Percentiles rank a stretch among this genome's conserved stretches.
These are phyloP conservation scores for Bruguiera parviflora DNA, from an alignment of 345 rosid genomes.

Conservation along the genomic window DNA sequence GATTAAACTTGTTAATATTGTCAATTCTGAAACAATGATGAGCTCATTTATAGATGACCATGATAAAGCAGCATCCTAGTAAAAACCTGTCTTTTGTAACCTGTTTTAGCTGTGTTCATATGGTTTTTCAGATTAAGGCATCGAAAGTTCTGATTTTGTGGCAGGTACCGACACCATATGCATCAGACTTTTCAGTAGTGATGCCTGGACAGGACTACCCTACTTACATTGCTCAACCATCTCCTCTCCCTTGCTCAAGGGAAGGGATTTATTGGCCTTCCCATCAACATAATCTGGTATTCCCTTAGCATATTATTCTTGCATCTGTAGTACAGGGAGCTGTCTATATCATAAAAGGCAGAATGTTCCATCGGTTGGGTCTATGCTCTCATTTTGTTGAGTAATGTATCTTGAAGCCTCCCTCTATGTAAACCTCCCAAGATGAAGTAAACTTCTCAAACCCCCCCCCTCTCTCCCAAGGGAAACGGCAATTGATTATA, in stretches of 20 bases:
- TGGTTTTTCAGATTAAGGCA: neutral
- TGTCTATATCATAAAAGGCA: neutral
- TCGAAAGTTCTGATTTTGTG: neutral
- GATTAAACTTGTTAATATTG: too few species aligned
- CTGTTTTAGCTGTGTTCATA: too few species aligned
- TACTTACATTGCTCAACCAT: constrained; percentile 77
- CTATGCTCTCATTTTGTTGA: too few species aligned
- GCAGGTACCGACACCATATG: constrained; percentile 42
- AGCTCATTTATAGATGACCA: too few species aligned
- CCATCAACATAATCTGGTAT: constrained; percentile 41
- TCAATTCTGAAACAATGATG: too few species aligned
- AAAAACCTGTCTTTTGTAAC: too few species aligned
- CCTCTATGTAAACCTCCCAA: too few species aligned
- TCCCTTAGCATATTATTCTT: constrained; percentile 18
- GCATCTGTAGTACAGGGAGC: neutral
- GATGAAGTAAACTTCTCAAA: too few species aligned
- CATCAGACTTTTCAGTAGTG: constrained; percentile 67
- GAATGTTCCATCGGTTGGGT: neutral
- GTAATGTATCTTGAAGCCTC: too few species aligned
- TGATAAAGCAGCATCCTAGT: too few species aligned
- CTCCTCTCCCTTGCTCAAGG: constrained; percentile 84
- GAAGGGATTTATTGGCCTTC: constrained; percentile 65
- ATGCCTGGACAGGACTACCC: constrained; percentile 85
- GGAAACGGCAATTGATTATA: too few species aligned
- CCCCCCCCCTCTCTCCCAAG: too few species aligned